Conservation (phyloP, 495 filamentous ascomycete species). For the Letharia lupina region DNA sequence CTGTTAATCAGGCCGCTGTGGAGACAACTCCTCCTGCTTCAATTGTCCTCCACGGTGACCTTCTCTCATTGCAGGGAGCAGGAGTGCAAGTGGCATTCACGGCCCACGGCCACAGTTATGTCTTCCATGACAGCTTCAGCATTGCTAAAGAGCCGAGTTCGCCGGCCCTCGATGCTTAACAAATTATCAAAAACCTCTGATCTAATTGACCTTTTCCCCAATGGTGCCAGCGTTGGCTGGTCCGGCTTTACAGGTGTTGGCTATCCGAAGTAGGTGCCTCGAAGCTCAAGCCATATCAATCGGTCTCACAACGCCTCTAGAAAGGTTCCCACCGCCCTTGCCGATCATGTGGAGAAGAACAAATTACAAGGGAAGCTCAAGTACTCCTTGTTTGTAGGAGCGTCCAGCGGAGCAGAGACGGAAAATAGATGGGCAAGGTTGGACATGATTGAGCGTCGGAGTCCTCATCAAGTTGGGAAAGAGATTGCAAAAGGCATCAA, state of each 20-base stretch:
- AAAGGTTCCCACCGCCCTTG: slow-evolving; percentile 75
- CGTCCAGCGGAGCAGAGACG: slow-evolving; percentile 81
- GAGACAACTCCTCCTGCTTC: not conserved
- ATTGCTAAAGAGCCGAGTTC: slow-evolving; percentile 63
- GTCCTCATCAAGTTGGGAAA: slow-evolving; percentile 87
- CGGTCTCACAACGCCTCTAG: slow-evolving; percentile 33
- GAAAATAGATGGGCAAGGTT: slow-evolving; percentile 81
- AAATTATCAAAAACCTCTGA: slow-evolving; percentile 75
- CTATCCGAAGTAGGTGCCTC: slow-evolving; percentile 68
- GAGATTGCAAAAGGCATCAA: slow-evolving; percentile 88
- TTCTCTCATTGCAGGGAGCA: not conserved
- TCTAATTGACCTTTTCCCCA: slow-evolving; percentile 68
- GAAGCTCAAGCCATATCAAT: slow-evolving; percentile 2
- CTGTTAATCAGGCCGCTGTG: not conserved
- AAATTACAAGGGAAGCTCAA: slow-evolving; percentile 73
- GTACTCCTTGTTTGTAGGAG: slow-evolving; percentile 82
- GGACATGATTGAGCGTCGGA: slow-evolving; percentile 82
- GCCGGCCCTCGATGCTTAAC: slow-evolving; percentile 66
- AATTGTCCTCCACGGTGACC: not conserved
- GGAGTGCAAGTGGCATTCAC: not conserved
- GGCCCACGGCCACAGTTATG: not conserved
- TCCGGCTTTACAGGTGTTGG: slow-evolving; percentile 87
- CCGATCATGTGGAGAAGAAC: slow-evolving; percentile 87
- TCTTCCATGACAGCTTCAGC: slow-evolving; percentile 53
- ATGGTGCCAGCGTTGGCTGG: slow-evolving; percentile 81